A percentile compares a stretch with the other conserved stretches of the same genome.
phyloP scores from a whole-genome alignment of 495 filamentous ascomycete species.

The Aspergillus panamensis region DNA sequence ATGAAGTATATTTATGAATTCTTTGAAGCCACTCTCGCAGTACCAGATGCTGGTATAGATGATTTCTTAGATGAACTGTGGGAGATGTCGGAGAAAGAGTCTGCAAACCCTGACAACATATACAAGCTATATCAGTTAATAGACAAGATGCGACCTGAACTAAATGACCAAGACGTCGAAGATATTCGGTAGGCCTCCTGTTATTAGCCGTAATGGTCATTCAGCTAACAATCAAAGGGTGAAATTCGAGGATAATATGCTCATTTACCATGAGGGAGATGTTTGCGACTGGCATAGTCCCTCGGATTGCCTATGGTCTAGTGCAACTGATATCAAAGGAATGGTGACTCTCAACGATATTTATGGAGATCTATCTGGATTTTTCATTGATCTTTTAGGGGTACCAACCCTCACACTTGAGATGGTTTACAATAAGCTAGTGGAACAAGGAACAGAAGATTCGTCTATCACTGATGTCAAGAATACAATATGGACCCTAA shows the following conservation, averaged over 20 bases:
- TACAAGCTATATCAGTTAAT: slow-evolving; percentile 12
- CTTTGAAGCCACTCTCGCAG: slow-evolving; percentile 19
- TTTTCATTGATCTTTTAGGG: slow-evolving; percentile 36
- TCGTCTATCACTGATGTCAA: slow-evolving; percentile 28
- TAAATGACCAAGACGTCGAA: not conserved
- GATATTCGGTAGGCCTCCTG: not conserved
- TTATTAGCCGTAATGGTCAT: not conserved
- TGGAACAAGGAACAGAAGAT: slow-evolving; percentile 13
- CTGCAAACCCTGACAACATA: slow-evolving; percentile 13
- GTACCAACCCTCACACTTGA: slow-evolving; percentile 28
- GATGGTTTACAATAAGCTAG: slow-evolving; percentile 35
- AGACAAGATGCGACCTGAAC: slow-evolving; percentile 1
- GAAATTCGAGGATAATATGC: slow-evolving; percentile 21
- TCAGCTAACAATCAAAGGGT: not conserved
- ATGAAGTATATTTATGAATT: slow-evolving; percentile 17
- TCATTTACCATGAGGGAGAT: slow-evolving; percentile 27
- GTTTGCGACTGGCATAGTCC: slow-evolving; percentile 28
- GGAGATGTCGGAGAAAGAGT: not conserved
- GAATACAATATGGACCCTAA: slow-evolving; percentile 34
- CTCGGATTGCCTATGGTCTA: slow-evolving; percentile 41
- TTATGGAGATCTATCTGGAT: slow-evolving; percentile 32
- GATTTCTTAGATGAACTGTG: slow-evolving; percentile 24
- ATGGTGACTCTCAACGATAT: slow-evolving; percentile 30
- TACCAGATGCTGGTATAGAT: slow-evolving; percentile 17
- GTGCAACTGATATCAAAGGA: slow-evolving; percentile 32